Conservation (phyloP, 768 basidiomycete genomes). For the Boletus insuetus region DNA sequence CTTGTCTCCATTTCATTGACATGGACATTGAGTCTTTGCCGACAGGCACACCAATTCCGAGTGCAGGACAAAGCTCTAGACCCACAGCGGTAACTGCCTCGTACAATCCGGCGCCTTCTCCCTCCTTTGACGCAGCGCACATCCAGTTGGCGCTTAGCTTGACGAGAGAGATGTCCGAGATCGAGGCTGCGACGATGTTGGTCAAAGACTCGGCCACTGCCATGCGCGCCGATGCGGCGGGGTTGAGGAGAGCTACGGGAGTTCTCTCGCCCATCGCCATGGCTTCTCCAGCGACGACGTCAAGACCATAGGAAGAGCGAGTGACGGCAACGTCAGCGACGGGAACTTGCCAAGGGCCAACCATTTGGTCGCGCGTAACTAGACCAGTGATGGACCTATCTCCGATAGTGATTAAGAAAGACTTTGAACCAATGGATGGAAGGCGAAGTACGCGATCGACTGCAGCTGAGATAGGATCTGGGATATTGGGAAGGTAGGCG, state of each 20-base stretch:
- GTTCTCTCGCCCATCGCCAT: constrained; percentile 99
- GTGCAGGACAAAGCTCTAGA: constrained; percentile 87
- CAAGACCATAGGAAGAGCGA: constrained; percentile 90
- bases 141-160: constrained; percentile 99
- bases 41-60: constrained; percentile 95
- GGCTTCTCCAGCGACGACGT: constrained; percentile 80
- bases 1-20: constrained; percentile 89
- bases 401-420: constrained; percentile 98
- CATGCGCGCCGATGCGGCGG: constrained; percentile 93
- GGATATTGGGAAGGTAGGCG: constrained; percentile 54
- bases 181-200: constrained; percentile 81
- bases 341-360: constrained; percentile 98
- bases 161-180: constrained; percentile 66
- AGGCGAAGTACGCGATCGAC: constrained; percentile 82
- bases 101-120: constrained; percentile 88
- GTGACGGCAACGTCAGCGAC: constrained; percentile 98
- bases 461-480: constrained; percentile 58
- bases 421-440: constrained; percentile 92
- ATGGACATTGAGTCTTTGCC: constrained; percentile 99
- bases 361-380: constrained; percentile 97
- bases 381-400: constrained; percentile 93
- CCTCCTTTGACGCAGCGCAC: constrained; percentile 87
- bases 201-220: constrained; percentile 92
- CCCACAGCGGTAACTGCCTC: constrained; percentile 90
- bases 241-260: constrained; percentile 81